A percentile compares a stretch with the other conserved stretches of the same genome.
These are phyloP conservation scores for Lunularia cruciata DNA, from an alignment of 225 moss, liverwort and hornwort species.

Conservation along the genomic window DNA sequence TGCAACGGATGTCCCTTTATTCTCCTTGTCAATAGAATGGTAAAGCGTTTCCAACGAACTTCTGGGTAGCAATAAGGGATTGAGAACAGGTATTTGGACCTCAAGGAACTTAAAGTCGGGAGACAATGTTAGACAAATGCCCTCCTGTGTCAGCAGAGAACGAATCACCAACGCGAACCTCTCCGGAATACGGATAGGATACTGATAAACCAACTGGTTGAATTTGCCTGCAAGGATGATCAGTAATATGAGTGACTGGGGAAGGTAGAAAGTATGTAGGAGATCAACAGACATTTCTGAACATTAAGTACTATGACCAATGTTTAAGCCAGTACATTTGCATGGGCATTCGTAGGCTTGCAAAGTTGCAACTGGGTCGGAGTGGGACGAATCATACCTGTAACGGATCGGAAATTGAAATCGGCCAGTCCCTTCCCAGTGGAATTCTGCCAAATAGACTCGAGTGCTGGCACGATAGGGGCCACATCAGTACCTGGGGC, in stretches of 20 bases:
- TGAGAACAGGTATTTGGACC: slow-evolving; percentile 36
- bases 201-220: slow-evolving; percentile 92
- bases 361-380: neutral
- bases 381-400: slow-evolving; percentile 49
- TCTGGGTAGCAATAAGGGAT: too few species aligned
- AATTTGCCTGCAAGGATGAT: slow-evolving; percentile 66
- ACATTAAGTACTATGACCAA: neutral
- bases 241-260: too few species aligned
- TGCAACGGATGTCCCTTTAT: too few species aligned
- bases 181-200: slow-evolving; percentile 98
- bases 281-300: too few species aligned
- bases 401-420: slow-evolving; percentile 93
- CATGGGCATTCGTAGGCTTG: too few species aligned
- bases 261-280: too few species aligned
- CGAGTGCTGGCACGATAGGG: slow-evolving; percentile 93
- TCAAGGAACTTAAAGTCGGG: slow-evolving; percentile 99
- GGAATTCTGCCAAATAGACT: slow-evolving; percentile 98
- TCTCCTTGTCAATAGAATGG: too few species aligned
- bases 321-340: neutral
- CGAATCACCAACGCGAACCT: slow-evolving; percentile 97
- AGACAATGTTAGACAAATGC: slow-evolving; percentile 81
- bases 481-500: slow-evolving; percentile 93
- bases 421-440: slow-evolving; percentile 94
- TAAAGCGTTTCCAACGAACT: too few species aligned
- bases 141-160: slow-evolving; percentile 95